These are phyloP conservation scores for Pseudopithomyces chartarum DNA, from an alignment of 2,329 filamentous ascomycete species.

Conservation along the genomic window DNA sequence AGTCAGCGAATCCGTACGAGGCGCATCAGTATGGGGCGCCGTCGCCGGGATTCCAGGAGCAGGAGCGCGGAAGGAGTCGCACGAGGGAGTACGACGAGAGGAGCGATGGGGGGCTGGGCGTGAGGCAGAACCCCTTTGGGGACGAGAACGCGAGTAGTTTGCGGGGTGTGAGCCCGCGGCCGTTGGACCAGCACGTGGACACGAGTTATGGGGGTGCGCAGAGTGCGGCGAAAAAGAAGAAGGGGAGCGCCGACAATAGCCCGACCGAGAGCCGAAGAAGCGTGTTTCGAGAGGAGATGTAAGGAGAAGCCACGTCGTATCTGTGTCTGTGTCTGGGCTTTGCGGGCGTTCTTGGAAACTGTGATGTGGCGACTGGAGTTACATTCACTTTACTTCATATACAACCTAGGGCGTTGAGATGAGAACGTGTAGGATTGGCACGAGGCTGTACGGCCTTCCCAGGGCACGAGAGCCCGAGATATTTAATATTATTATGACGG, in stretches of 20 bases:
- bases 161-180: constrained; percentile 76
- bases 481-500: background rate
- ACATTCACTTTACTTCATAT: constrained; percentile 1
- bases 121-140: constrained; percentile 38
- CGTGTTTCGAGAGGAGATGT: constrained; percentile 73
- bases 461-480: background rate
- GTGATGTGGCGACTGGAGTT: constrained; percentile 2
- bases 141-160: constrained; percentile 55
- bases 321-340: background rate
- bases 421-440: background rate
- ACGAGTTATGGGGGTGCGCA: constrained; percentile 45
- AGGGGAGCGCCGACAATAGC: constrained; percentile 55
- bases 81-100: constrained; percentile 53
- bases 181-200: constrained; percentile 60
- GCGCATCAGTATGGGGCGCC: constrained; percentile 30
- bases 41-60: constrained; percentile 30
- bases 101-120: constrained; percentile 35
- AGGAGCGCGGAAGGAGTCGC: constrained; percentile 52
- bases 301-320: constrained; percentile 1
- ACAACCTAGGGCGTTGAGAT: background rate
- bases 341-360: constrained; percentile 2
- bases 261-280: constrained; percentile 69
- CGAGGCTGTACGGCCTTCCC: background rate
- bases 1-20: constrained; percentile 38
- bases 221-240: constrained; percentile 46